Base-by-base conservation (phyloP, 192 early-diverging fungal genomes). In the Chytriomyces sp. region DNA sequence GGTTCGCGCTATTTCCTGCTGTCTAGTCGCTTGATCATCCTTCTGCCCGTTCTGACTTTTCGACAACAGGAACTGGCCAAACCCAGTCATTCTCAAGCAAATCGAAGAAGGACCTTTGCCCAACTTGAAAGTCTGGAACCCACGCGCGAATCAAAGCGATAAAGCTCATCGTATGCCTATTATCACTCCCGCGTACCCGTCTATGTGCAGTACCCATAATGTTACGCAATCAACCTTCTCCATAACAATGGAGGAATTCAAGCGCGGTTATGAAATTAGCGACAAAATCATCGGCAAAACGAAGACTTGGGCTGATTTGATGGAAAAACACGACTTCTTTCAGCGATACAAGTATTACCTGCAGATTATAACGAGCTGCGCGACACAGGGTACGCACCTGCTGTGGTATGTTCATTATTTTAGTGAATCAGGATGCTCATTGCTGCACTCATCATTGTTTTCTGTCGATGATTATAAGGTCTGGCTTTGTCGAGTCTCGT, bases 141-240 rank as follows among this genome's bases (percentile, higher is more conserved):
- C 97, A 64, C 90, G 89, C 80, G 69, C 96, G 5, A 95, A 97
- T 81, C 86, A 89, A 0, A 83, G 85, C 7, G 96, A 99, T 78
- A 85, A 83, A 69, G 85, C 78, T 6, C 97, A 99, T 80, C 86
- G 89, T 26, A 97, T 99, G 95, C 97, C 97, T 7, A 94, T 99
- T 69, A 99, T 99, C 77, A 99, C 97, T 9, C 97, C 97, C 5
- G 96, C 97, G 3, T 99, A 99, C 74, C 97, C 97, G 43, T 95
- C 94, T 26, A 98, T 97, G 96, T 98, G 96, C 81, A 90, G 96
- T 5, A 99, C 97, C 3, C 96, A 98, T 82, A 99, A 98, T 77
- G 96, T 99, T 11, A 95, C 93, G 2, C 77, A 85, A 64, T 97
- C 95, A 5, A 98, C 97, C 0, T 89, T 91, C 26, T 76, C 73